Conservation (phyloP, 495 filamentous ascomycete species). For the Clohesyomyces aquaticus region DNA sequence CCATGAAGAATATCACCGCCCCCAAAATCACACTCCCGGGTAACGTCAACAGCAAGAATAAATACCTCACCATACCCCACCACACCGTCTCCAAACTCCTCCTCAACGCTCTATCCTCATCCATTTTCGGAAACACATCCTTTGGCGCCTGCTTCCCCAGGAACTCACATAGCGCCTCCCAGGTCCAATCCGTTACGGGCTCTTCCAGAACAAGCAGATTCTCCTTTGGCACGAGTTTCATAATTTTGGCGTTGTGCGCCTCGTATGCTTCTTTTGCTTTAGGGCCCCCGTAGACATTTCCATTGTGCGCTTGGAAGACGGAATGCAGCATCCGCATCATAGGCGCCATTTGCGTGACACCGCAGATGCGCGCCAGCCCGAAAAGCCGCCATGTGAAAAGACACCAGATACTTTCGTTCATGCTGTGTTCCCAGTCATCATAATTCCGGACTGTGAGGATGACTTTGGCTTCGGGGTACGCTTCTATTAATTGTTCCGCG, state of each 20-base stretch:
- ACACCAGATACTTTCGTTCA: constrained; percentile 14
- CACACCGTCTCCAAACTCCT: constrained; percentile 7
- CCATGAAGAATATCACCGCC: constrained; percentile 1
- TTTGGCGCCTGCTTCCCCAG: constrained; percentile 26
- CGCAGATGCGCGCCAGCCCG: background rate
- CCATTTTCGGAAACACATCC: constrained; percentile 23
- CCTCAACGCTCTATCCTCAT: constrained; percentile 15
- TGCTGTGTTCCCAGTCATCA: constrained; percentile 48
- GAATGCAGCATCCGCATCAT: constrained; percentile 17
- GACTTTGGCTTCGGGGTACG: constrained; percentile 55
- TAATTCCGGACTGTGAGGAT: constrained; percentile 50
- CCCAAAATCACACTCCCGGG: background rate
- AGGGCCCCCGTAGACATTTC: constrained; percentile 21
- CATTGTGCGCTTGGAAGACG: constrained; percentile 14
- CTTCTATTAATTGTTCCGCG: constrained; percentile 49
- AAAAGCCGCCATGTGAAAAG: constrained; percentile 24
- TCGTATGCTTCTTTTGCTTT: constrained; percentile 18
- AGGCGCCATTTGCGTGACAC: constrained; percentile 19
- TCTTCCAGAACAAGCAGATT: constrained; percentile 24
- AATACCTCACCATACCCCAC: constrained; percentile 13
- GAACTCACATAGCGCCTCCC: constrained; percentile 32
- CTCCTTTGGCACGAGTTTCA: constrained; percentile 11
- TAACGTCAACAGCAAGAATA: constrained; percentile 6
- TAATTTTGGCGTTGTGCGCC: constrained; percentile 24
- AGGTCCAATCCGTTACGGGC: constrained; percentile 18